phyloP scores from a whole-genome alignment of 768 basidiomycete genomes.

The Lentinula edodes region DNA sequence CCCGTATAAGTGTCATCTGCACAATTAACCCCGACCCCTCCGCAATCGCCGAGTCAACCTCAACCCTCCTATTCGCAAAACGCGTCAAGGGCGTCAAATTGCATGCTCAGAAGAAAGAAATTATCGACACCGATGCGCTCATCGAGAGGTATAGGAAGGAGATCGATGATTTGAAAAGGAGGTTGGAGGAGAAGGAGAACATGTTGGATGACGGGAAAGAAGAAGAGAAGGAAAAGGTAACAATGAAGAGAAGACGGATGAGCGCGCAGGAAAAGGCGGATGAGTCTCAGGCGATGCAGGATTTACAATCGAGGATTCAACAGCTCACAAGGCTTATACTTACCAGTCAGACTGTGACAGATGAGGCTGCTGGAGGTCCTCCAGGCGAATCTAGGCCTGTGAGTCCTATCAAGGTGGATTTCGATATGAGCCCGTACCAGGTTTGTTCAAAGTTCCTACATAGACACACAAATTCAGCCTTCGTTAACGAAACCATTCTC shows the following conservation, averaged over 20 bases:
- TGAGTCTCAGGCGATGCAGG: conserved; percentile 80
- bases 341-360: conserved; percentile 73
- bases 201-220: conserved; percentile 29
- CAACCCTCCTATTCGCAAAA: conserved; percentile 87
- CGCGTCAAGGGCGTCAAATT: conserved; percentile 88
- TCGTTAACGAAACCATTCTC: background rate
- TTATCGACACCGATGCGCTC: conserved; percentile 88
- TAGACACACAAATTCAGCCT: background rate
- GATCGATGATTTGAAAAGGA: conserved; percentile 81
- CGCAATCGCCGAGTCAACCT: conserved; percentile 80
- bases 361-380: conserved; percentile 37
- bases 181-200: conserved; percentile 65
- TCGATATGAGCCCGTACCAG: conserved; percentile 85
- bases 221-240: conserved; percentile 13
- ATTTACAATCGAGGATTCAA: conserved; percentile 73
- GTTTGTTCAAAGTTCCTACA: conserved; percentile 16
- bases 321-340: conserved; percentile 81
- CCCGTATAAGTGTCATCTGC: conserved; percentile 93
- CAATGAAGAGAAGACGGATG: conserved; percentile 38
- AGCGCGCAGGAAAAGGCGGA: conserved; percentile 59
- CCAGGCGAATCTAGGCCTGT: conserved; percentile 70
- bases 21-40: conserved; percentile 84
- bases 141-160: conserved; percentile 93
- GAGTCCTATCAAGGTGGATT: conserved; percentile 86
- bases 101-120: conserved; percentile 87